Evolutionary conservation across 345 rosid genomes (phyloP).

Genomic region (Excoecaria agallocha): DNA sequence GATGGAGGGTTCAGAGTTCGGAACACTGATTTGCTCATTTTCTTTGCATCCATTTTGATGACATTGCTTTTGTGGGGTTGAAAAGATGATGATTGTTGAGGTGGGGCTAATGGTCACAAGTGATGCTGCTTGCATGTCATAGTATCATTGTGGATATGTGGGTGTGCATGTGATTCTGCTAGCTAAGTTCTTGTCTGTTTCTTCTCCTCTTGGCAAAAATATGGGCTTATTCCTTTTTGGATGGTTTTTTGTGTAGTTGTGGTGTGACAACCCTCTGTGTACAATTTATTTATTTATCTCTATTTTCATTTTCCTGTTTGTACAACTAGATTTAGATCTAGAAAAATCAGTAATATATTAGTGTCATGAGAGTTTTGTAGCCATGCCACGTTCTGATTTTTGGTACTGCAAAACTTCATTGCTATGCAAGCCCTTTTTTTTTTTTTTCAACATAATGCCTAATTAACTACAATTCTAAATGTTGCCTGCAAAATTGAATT

Average conservation of each 20-base stretch:
- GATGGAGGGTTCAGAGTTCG: slow-evolving; percentile 30
- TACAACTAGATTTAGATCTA: slow-evolving; percentile 28
- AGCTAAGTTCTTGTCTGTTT: slow-evolving; percentile 27
- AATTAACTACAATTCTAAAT: too few species aligned
- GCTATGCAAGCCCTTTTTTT: too few species aligned
- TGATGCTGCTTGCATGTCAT: slow-evolving; percentile 11
- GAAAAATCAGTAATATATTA: slow-evolving; percentile 18
- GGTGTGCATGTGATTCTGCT: slow-evolving; percentile 37
- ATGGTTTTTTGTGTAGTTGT: slow-evolving; percentile 1
- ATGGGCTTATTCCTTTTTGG: slow-evolving; percentile 21
- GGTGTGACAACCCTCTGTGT: slow-evolving; percentile 3
- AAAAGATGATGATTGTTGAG: slow-evolving; percentile 6
- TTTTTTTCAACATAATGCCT: too few species aligned
- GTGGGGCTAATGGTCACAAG: slow-evolving; percentile 20
- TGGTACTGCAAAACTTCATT: background rate
- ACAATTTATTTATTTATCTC: background rate
- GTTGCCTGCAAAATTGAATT: too few species aligned
- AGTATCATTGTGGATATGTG: slow-evolving; percentile 24
- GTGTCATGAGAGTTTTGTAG: slow-evolving; percentile 6
- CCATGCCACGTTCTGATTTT: background rate
- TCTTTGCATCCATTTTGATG: slow-evolving; percentile 11
- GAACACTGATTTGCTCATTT: background rate
- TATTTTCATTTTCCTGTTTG: background rate
- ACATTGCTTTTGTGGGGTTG: slow-evolving; percentile 35
- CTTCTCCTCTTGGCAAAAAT: slow-evolving; percentile 11